Percentiles rank a stretch among this genome's conserved stretches.
phyloP scores from a whole-genome alignment of 108 stramenopile species.

The Cyclotella sp. region DNA sequence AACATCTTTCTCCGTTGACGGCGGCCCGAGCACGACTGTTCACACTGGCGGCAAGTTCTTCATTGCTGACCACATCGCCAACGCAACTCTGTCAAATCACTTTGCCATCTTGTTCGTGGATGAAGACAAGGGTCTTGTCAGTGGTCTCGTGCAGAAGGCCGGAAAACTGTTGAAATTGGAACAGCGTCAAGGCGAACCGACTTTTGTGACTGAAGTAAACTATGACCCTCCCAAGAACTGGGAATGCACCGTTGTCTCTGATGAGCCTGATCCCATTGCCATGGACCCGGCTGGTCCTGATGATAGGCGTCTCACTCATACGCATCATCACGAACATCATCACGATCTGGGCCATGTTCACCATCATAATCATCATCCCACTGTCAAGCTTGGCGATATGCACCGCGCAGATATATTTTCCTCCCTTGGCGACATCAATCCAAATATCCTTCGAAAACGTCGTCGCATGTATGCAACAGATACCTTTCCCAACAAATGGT shows the following conservation, averaged over 20 bases:
- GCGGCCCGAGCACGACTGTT: background rate
- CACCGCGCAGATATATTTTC: too few relatives aligned
- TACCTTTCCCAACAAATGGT: background rate
- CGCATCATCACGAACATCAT: background rate
- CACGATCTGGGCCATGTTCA: background rate
- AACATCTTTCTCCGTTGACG: background rate
- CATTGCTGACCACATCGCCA: background rate
- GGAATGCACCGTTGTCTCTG: background rate
- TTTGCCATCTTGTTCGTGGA: background rate
- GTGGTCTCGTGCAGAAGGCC: background rate
- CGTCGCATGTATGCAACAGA: background rate
- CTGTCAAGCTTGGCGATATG: background rate
- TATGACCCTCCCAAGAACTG: conserved; percentile 4
- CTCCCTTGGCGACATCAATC: too few relatives aligned
- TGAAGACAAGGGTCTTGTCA: background rate
- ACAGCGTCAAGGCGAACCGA: background rate
- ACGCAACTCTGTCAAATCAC: background rate
- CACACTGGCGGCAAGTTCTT: background rate
- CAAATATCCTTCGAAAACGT: background rate
- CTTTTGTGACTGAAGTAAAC: background rate
- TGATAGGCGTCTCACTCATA: too few relatives aligned
- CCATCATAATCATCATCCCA: background rate
- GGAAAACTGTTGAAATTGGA: background rate
- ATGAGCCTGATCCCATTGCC: background rate
- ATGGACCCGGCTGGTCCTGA: too few relatives aligned